Percentiles rank a stretch among this genome's conserved stretches.
These are phyloP conservation scores for Albizia julibrissin DNA, from an alignment of 306 rosid species.

Conservation along the genomic window DNA sequence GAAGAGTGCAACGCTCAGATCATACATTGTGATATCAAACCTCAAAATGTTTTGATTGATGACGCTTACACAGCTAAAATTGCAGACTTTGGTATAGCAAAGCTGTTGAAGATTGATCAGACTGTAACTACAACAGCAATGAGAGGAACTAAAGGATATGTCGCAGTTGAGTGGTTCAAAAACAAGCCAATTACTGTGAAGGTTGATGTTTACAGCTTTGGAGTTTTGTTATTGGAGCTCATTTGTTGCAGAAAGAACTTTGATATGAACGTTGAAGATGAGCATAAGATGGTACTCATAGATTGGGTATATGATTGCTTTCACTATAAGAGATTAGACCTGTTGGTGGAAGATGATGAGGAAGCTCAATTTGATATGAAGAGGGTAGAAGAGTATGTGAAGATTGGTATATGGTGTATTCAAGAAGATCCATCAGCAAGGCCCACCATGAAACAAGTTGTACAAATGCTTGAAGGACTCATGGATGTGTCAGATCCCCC, in stretches of 20 bases:
- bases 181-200: slow-evolving; percentile 11
- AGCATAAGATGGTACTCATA: background rate
- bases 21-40: slow-evolving; percentile 31
- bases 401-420: slow-evolving; percentile 16
- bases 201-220: slow-evolving; percentile 30
- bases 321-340: background rate
- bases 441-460: slow-evolving; percentile 12
- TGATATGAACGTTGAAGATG: background rate
- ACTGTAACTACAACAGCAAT: slow-evolving; percentile 5
- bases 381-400: slow-evolving; percentile 22
- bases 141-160: slow-evolving; percentile 31
- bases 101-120: slow-evolving; percentile 15
- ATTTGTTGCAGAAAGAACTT: slow-evolving; percentile 23
- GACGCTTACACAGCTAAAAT: background rate
- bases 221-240: slow-evolving; percentile 30
- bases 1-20: slow-evolving; percentile 27
- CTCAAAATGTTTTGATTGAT: background rate
- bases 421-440: slow-evolving; percentile 20
- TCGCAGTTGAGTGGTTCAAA: slow-evolving; percentile 28
- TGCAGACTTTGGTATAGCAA: slow-evolving; percentile 26
- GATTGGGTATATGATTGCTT: slow-evolving; percentile 27
- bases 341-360: slow-evolving; percentile 19
- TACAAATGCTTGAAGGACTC: slow-evolving; percentile 10
- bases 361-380: slow-evolving; percentile 16
- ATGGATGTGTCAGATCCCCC: background rate